Conservation (phyloP, 805 yeast genomes). For the Yarrowia osloensis region DNA sequence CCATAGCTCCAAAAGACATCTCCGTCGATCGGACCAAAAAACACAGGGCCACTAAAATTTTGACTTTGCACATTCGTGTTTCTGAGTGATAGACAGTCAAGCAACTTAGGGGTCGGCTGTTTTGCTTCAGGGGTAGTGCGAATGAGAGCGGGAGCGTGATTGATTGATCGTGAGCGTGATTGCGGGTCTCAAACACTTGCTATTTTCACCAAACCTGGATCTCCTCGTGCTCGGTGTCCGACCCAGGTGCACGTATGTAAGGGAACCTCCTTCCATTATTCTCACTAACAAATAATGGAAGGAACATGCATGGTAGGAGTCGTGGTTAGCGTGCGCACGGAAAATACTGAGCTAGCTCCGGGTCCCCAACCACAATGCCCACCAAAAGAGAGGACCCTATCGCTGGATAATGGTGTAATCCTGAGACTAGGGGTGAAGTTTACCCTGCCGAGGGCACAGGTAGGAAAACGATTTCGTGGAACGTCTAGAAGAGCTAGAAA, state of each 20-base stretch:
- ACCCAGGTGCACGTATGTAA: no score
- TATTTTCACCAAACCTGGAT: no score
- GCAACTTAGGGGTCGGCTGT: not conserved
- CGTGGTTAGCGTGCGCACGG: not conserved
- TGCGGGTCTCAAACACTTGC: not conserved
- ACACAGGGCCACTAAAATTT: not conserved
- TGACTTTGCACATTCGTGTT: not conserved
- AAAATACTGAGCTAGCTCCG: not conserved
- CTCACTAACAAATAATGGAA: not conserved
- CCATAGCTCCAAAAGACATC: not conserved
- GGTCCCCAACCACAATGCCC: not conserved
- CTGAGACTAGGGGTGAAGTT: slow-evolving; percentile 9
- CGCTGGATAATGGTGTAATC: not conserved
- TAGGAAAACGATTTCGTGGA: not conserved
- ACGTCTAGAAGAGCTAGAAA: not conserved
- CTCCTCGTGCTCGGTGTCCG: no score
- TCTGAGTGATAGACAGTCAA: not conserved
- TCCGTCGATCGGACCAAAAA: not conserved
- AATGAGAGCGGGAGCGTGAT: no score
- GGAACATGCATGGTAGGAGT: not conserved
- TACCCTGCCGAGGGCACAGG: not conserved
- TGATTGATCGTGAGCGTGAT: no score
- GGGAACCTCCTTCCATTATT: not conserved
- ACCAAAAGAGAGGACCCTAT: not conserved
- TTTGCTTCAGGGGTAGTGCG: not conserved